Conservation (phyloP, 2,329 filamentous ascomycete genomes). For the Ilyonectria mors-panacis region DNA sequence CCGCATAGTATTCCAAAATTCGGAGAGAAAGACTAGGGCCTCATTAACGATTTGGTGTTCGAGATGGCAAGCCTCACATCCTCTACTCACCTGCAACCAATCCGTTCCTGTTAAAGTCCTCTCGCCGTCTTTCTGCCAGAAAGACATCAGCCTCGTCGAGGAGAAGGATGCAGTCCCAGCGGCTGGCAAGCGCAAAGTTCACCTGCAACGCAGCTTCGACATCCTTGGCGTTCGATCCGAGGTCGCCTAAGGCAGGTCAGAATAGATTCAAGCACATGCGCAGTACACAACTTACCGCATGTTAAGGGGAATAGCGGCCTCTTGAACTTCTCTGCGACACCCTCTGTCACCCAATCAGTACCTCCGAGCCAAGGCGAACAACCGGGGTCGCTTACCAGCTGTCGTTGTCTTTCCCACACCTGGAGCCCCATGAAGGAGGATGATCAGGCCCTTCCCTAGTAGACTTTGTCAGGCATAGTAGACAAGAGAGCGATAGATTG, state of each 20-base stretch:
- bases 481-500: too few species aligned
- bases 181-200: slow-evolving; percentile 21
- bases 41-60: too few species aligned
- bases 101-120: slow-evolving; percentile 21
- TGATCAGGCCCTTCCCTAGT: slow-evolving; percentile 18
- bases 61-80: too few species aligned
- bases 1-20: slow-evolving; percentile 25
- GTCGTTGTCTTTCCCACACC: slow-evolving; percentile 31
- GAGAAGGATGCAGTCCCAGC: slow-evolving; percentile 29
- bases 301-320: slow-evolving; percentile 25
- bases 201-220: slow-evolving; percentile 11
- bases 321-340: slow-evolving; percentile 22
- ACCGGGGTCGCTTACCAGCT: too few species aligned
- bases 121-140: slow-evolving; percentile 1
- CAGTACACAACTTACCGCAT: slow-evolving; percentile 8
- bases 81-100: slow-evolving; percentile 30
- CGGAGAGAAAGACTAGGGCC: slow-evolving; percentile 21
- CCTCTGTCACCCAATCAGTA: slow-evolving; percentile 16
- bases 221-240: not conserved
- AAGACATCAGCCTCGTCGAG: slow-evolving; percentile 28
- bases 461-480: too few species aligned
- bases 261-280: too few species aligned
- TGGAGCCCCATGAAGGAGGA: slow-evolving; percentile 25
- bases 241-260: not conserved
- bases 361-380: too few species aligned